Evolutionary conservation across 1,139 yeast genomes (phyloP).

Genomic region (Geotrichum carabidarum): DNA sequence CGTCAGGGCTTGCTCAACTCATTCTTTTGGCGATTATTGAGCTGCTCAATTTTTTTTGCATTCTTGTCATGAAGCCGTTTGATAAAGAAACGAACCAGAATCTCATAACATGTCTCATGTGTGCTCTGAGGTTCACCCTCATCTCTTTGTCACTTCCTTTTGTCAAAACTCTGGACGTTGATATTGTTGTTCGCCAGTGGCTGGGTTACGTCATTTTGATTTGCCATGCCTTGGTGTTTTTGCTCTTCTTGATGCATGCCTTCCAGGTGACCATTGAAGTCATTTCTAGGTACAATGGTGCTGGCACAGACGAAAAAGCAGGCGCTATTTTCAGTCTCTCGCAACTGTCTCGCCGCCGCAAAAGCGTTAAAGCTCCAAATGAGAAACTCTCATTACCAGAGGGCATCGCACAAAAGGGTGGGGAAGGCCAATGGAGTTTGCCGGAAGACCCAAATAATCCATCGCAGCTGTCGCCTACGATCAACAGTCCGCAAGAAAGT

Average conservation of each 20-base stretch:
- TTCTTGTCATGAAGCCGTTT: constrained; percentile 32
- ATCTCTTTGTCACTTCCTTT: constrained; percentile 35
- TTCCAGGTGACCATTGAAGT: constrained; percentile 33
- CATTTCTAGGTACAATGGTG: constrained; percentile 29
- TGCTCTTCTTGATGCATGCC: constrained; percentile 33
- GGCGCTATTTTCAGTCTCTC: constrained; percentile 26
- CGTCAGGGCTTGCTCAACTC: constrained; percentile 38
- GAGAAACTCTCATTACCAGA: constrained; percentile 4
- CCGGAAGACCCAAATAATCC: constrained; percentile 4
- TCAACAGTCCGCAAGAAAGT: background rate
- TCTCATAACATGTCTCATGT: constrained; percentile 24
- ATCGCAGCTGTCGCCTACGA: constrained; percentile 5
- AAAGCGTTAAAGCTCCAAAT: background rate
- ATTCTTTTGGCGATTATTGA: constrained; percentile 34
- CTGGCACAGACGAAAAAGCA: constrained; percentile 23
- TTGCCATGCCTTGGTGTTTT: constrained; percentile 33
- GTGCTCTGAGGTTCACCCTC: constrained; percentile 28
- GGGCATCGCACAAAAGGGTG: background rate
- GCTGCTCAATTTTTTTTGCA: constrained; percentile 26
- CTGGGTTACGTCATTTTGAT: constrained; percentile 35
- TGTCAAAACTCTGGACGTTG: constrained; percentile 27
- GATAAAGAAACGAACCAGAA: constrained; percentile 35
- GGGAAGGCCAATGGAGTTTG: constrained; percentile 5
- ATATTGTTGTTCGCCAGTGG: constrained; percentile 33
- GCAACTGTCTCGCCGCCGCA: constrained; percentile 26